Base-by-base conservation (phyloP, 768 basidiomycete genomes). In the Amanita inopinata region DNA sequence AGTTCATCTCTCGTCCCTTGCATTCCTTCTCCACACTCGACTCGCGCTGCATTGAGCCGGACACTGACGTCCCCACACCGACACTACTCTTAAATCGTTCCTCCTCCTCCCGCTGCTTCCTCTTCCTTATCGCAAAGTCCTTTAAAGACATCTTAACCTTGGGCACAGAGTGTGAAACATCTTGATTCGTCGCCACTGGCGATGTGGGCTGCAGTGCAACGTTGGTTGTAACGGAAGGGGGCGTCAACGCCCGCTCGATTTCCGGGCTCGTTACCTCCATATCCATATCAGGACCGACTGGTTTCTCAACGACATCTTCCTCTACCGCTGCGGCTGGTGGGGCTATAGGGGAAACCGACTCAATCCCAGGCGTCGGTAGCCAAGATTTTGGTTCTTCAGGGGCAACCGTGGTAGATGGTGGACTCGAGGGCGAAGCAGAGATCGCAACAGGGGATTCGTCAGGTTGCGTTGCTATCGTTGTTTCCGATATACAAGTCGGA, bases 121-220 rank as follows among this genome's bases (percentile, higher is more conserved):
- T 71, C 65, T 69, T 76, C 43, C 78, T 58, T 22, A 71, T 43
- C 22, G 68, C 72, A 49, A 77, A 80, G 47, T 80, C 77, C 49
- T 71, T 73, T 36, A 80, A 54, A 0, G 77, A 73, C 57, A 78
- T 68, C 49, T 76, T 76, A 33, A 78, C 75, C 36, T 74, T 73
- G 9, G 59, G 58, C 4, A 61, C 60, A 9, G 57, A 5, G 35
- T 7, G 15, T 18, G 18, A 18, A 18, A 11, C 60, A 0, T 59
- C 58, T 1, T 61, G 65, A 1, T 49, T 51, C 0, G 57, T 45
- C 1, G 27, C 50, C 44, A 14, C 45, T 18, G 15, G 12, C 11
- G 18, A 33, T 27, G 15, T 43, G 49, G 43, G 38, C 5, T 48
- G 45, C 17, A 40, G 45, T 2, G 46, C 20, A n/a, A n/a, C n/a